Conservation (phyloP, 768 basidiomycete species). For the Lyophyllum semitale region DNA sequence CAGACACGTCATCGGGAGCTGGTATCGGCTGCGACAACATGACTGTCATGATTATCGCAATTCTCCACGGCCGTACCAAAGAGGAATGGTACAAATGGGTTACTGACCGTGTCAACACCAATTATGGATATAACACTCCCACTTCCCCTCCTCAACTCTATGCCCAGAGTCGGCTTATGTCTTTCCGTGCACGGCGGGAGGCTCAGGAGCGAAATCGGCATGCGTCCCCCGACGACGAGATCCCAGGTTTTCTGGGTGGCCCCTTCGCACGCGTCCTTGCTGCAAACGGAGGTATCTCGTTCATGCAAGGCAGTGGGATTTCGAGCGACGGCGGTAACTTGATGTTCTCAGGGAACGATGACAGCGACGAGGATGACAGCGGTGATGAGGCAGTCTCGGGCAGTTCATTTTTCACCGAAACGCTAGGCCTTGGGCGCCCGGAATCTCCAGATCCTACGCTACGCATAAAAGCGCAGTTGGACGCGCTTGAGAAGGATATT, state of each 20-base stretch:
- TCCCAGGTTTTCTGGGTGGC: conserved; percentile 33
- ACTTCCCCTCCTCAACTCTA: conserved; percentile 76
- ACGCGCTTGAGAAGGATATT: conserved; percentile 60
- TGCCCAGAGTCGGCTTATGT: conserved; percentile 58
- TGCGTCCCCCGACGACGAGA: conserved; percentile 33
- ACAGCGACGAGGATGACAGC: conserved; percentile 61
- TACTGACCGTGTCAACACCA: conserved; percentile 72
- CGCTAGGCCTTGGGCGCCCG: conserved; percentile 43
- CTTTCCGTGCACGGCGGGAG: conserved; percentile 64
- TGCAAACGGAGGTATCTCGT: conserved; percentile 62
- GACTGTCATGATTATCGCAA: conserved; percentile 90
- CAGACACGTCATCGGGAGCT: conserved; percentile 85
- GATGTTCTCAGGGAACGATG: conserved; percentile 64
- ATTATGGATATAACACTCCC: conserved; percentile 81
- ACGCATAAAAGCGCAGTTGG: conserved; percentile 60
- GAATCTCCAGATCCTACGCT: conserved; percentile 55
- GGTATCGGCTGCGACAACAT: conserved; percentile 99
- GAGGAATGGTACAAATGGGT: conserved; percentile 95
- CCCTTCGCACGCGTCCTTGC: conserved; percentile 53
- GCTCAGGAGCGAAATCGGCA: conserved; percentile 40
- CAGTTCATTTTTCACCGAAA: conserved; percentile 51
- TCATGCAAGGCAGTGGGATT: conserved; percentile 55
- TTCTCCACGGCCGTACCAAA: conserved; percentile 84
- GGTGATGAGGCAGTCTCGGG: conserved; percentile 22
- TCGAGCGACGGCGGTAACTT: conserved; percentile 49